Evolutionary conservation across 2,329 filamentous ascomycete species (phyloP).

Genomic region (Aspergillus tanneri): DNA sequence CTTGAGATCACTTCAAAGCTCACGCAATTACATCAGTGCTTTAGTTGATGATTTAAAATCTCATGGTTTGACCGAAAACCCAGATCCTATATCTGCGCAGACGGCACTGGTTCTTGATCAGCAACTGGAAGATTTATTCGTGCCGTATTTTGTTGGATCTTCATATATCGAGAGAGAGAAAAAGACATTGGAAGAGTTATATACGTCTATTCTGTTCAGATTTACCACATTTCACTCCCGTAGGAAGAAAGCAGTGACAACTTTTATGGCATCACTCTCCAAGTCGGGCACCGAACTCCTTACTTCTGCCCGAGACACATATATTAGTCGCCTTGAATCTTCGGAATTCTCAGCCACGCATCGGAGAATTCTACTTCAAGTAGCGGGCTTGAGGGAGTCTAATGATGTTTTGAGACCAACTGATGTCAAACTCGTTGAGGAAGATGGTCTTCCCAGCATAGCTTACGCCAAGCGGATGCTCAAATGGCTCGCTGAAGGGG

Average conservation of each 20-base stretch:
- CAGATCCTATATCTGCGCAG: constrained; percentile 83
- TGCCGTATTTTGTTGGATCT: constrained; percentile 64
- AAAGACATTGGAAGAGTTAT: constrained; percentile 71
- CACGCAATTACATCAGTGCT: constrained; percentile 80
- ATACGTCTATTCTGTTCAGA: constrained; percentile 91
- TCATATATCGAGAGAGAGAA: constrained; percentile 67
- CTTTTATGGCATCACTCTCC: constrained; percentile 88
- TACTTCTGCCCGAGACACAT: constrained; percentile 83
- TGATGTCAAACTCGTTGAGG: constrained; percentile 86
- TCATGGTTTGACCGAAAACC: constrained; percentile 92
- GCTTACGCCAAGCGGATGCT: constrained; percentile 96
- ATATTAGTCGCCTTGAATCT: constrained; percentile 83
- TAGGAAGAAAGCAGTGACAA: constrained; percentile 82
- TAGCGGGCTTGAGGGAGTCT: constrained; percentile 77
- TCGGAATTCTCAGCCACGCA: constrained; percentile 85
- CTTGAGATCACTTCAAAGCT: constrained; percentile 83
- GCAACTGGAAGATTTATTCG: constrained; percentile 65
- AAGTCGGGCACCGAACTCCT: constrained; percentile 88
- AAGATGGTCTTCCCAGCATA: constrained; percentile 79
- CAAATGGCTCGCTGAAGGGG: constrained; percentile 93
- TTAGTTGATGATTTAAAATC: constrained; percentile 90
- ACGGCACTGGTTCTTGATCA: constrained; percentile 71
- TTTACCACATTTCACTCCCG: constrained; percentile 85
- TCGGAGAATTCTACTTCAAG: constrained; percentile 82
- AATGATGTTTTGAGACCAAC: constrained; percentile 65